These are phyloP conservation scores for Eimeria zaria DNA, from an alignment of 169 alveolate species.

Conservation along the genomic window DNA sequence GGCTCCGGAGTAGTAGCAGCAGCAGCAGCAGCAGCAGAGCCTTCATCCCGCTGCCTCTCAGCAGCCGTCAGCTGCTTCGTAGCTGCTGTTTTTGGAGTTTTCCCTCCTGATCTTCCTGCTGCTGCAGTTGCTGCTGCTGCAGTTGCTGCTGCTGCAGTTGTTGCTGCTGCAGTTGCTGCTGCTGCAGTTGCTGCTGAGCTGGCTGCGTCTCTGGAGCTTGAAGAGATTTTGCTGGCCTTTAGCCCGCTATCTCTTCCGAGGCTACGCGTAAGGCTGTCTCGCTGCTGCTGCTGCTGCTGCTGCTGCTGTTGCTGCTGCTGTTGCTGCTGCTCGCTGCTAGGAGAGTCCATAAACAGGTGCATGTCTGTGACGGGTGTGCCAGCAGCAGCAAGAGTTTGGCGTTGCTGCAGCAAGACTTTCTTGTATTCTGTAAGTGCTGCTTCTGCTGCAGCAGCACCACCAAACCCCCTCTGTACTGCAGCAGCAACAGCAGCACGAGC, in stretches of 20 bases:
- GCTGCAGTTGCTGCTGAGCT: not conserved
- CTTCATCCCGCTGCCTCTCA: not conserved
- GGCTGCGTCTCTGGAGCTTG: not conserved
- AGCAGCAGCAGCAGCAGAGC: slow-evolving; percentile 29
- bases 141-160: not conserved
- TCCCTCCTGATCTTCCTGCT: not conserved
- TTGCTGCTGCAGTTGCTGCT: not conserved
- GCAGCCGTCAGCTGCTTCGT: not conserved
- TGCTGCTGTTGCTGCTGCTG: slow-evolving; percentile 40
- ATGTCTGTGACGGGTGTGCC: slow-evolving; percentile 28
- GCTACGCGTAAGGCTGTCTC: not conserved
- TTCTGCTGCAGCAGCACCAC: slow-evolving; percentile 53
- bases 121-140: not conserved
- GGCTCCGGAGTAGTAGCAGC: not conserved
- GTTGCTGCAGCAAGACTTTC: slow-evolving; percentile 38
- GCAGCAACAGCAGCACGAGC: slow-evolving; percentile 61
- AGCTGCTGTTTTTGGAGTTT: not conserved
- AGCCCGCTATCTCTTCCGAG: not conserved
- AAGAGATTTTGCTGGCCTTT: not conserved
- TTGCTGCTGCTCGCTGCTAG: not conserved
- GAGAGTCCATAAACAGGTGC: not conserved
- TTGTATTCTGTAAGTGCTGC: slow-evolving; percentile 11
- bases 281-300: slow-evolving; percentile 11
- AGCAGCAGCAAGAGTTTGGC: slow-evolving; percentile 19
- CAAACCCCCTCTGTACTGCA: slow-evolving; percentile 20